Evolutionary conservation across 768 basidiomycete species (phyloP), one percentile per base, ranked within the genome.

Genomic region (Serendipita sp.): DNA sequence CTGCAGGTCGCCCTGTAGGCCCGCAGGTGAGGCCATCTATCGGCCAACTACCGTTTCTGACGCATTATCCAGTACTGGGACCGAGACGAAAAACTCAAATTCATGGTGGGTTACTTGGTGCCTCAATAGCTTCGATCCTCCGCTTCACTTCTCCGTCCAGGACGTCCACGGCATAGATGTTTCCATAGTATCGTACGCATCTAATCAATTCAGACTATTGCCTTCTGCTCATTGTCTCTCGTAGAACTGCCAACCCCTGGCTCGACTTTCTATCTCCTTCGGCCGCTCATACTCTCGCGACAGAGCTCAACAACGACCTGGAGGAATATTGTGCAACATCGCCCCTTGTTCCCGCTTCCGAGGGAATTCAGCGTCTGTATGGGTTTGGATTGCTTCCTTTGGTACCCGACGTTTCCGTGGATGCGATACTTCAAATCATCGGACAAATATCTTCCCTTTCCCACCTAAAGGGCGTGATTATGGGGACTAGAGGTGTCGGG

Each of bases 231-330:
- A 28, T n/a, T 9, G n/a, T 48, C 45, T 20, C n/a, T 28, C 22
- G 4, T 34, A 90, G 89, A 70, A 81, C 87, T 26, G 90, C 90
- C 28, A 93, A 94, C 69, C 91, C 90, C 7, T 94, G 90, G 90
- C 80, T 93, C 38, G 91, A 94, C 71, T 93, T 92, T 69, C 78
- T 94, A 24, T 71, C 84, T 3, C 80, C 86, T 9, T 69, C 79
- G 26, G 80, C 85, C 44, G 91, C 90, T 7, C 76, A 79, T 56
- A 69, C 70, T 13, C 78, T 92, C 17, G 88, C 90, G 0, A 72
- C 70, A n/a, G 79, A 84, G 58, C 75, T 93, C 45, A 94, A 93
- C 70, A 70, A 75, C 34, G 87, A 91, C 68, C 77, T 93, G 7
- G 88, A 94, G 69, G 68, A 78, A 28, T 93, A 88, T 69, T 94